These are phyloP conservation scores for Cladophialophora chaetospira DNA, from an alignment of 2,329 filamentous ascomycete genomes.

Conservation along the genomic window DNA sequence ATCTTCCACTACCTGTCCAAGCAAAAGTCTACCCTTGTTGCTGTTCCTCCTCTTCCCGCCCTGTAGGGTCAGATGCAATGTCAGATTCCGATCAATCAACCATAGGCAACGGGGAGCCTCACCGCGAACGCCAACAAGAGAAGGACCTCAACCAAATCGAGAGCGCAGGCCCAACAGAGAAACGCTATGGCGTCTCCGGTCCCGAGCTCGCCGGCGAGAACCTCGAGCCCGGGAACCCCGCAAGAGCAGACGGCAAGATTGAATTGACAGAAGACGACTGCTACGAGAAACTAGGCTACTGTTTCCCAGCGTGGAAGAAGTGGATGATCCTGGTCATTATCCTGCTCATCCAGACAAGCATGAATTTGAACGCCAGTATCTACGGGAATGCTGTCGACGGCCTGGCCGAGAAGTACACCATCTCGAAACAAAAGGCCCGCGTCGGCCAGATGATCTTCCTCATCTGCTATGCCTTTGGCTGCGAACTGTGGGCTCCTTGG, in stretches of 20 bases:
- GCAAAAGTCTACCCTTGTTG: not conserved
- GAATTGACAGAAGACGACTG: slow-evolving; percentile 59
- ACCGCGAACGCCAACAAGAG: not conserved
- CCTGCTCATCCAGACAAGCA: slow-evolving; percentile 70
- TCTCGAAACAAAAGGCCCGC: slow-evolving; percentile 68
- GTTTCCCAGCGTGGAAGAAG: slow-evolving; percentile 47
- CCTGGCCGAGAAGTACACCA: slow-evolving; percentile 65
- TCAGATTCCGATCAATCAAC: slow-evolving; percentile 19
- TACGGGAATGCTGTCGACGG: slow-evolving; percentile 68
- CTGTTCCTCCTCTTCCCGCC: not conserved
- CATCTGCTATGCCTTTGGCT: slow-evolving; percentile 77
- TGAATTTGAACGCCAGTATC: slow-evolving; percentile 76
- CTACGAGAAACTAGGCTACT: slow-evolving; percentile 65
- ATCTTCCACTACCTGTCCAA: not conserved
- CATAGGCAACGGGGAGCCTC: slow-evolving; percentile 4
- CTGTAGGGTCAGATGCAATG: not conserved
- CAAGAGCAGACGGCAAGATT: slow-evolving; percentile 34
- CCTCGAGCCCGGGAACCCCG: slow-evolving; percentile 25
- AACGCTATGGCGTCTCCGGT: slow-evolving; percentile 16
- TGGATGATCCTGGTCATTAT: slow-evolving; percentile 52
- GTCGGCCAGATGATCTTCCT: slow-evolving; percentile 76
- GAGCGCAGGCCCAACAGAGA: slow-evolving; percentile 3
- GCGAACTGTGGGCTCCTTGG: slow-evolving; percentile 86
- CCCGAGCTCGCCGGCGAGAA: slow-evolving; percentile 24
- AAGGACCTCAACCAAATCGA: not conserved